Evolutionary conservation across 306 rosid genomes (phyloP), one percentile per base, ranked within the genome.

Genomic region (Cucurbita pepo): DNA sequence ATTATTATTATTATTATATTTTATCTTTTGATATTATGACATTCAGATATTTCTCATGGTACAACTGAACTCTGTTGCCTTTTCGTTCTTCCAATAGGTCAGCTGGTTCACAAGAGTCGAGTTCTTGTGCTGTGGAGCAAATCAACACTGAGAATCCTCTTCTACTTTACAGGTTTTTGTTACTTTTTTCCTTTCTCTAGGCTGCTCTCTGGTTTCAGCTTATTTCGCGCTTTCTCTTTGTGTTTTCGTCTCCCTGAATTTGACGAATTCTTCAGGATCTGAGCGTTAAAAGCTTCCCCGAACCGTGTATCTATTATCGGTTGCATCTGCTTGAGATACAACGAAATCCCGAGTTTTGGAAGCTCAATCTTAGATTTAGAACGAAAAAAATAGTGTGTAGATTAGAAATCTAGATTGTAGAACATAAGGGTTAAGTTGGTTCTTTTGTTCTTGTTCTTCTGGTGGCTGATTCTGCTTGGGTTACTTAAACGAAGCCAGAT

Each of bases 41-140:
- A 85, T 80, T 84, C 90, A 85, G 96, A 88, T 87, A 87, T 90
- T 93, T 93, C 90, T 79, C 88, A 81, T 83, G 82, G 81, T 80
- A 91, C 84, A 81, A 85, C 88, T 80, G 85, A 85, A 77, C 84
- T 82, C 71, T 77, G 76, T 72, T 85, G 78, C 91, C 85, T 78
- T 88, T 88, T 83, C 82, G 56, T 78, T 88, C 85, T 44, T 79
- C 78, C 88, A 74, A 77, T 81, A 82, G 93, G 96, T 82, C 88
- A 85, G 84, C 83, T 69, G 77, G 34, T 79, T 82, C 90, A 86
- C 90, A 79, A 81, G 89, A 74, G 77, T 79, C 87, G 82, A 77
- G 76, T 69, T 78, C 69, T 77, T 71, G 74, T 82, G 74, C 80
- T 83, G 82, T 81, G 86, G 81, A 84, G 88, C 83, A 76, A 83